Base-by-base conservation (phyloP, 495 filamentous ascomycete species). In the Xylaria grammica region DNA sequence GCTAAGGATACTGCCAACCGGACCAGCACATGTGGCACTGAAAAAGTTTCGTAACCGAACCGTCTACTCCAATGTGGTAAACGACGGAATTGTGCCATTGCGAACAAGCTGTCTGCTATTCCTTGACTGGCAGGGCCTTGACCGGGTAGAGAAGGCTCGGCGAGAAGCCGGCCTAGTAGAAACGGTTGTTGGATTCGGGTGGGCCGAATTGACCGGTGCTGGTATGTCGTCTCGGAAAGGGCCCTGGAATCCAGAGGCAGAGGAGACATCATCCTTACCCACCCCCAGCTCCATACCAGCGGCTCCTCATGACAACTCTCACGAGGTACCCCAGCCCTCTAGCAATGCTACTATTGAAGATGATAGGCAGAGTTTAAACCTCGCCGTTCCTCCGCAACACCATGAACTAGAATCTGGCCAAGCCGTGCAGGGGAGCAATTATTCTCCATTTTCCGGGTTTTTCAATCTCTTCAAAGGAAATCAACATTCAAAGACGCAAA, bases 51-150 rank as follows among this genome's bases (percentile, higher is more conserved):
- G 92, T 49, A 96, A 95, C 71, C 83, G 96, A 19, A 99, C 95
- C 0, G 82, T 97, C 1, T 99, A 99, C 73, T 96, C 94, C 1
- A 99, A 99, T 70, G 93, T 98, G 29, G 96, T 99, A 46, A 99
- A 99, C 76, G 95, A 99, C 77, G 95, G 95, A 3, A 97, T 99
- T 72, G 95, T 99, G 7, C 95, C 95, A 2, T 74, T 98, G 40
- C 86, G 96, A 11, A 99, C 95, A 13, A 97, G 96, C 54, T 98
- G 94, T 75, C 81, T 99, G 17, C 81, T 98, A n/a, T 99, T 98
- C 69, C 83, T 99, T 7, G 95, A 99, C 73, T 99, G 95, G 95
- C 90, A 91, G 75, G 95, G 95, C 0, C 81, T 99, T 8, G 94
- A 90, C 24, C 87, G 92, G 26, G 95, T 98, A 5, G 92, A 98